These are phyloP conservation scores for Knoxia roxburghii DNA, from an alignment of 257 asterid species.

Conservation along the genomic window DNA sequence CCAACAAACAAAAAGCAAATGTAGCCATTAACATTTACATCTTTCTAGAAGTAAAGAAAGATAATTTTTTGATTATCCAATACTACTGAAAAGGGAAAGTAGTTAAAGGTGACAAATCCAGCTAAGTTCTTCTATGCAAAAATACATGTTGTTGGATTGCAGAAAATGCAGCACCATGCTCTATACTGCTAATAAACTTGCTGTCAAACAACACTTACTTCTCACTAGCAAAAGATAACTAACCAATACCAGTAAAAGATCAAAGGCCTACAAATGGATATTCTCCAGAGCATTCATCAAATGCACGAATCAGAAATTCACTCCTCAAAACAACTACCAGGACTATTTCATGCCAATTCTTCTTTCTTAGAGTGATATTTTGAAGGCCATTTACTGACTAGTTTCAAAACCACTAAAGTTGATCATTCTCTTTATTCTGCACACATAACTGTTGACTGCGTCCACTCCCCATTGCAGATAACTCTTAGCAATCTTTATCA, in stretches of 20 bases:
- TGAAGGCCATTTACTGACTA: background rate
- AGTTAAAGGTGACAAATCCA: background rate
- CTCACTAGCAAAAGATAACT: background rate
- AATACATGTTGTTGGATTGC: background rate
- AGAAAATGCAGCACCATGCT: background rate
- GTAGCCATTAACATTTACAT: background rate
- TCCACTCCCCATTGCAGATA: too few species aligned
- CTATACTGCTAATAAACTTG: background rate
- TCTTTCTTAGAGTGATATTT: background rate
- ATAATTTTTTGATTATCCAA: background rate
- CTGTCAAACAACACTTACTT: background rate
- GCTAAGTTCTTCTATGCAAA: background rate
- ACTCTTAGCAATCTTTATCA: too few species aligned
- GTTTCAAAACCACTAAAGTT: background rate
- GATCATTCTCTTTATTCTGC: background rate
- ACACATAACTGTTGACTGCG: background rate
- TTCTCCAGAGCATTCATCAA: background rate
- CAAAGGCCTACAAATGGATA: background rate
- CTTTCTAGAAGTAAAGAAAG: background rate
- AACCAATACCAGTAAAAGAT: background rate
- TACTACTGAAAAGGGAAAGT: background rate
- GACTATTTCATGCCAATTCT: background rate
- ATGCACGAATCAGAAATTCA: background rate
- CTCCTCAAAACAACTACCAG: background rate
- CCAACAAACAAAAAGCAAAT: background rate